phyloP scores from a whole-genome alignment of 2,329 filamentous ascomycete species.

The Thermothelomyces thermophilus region DNA sequence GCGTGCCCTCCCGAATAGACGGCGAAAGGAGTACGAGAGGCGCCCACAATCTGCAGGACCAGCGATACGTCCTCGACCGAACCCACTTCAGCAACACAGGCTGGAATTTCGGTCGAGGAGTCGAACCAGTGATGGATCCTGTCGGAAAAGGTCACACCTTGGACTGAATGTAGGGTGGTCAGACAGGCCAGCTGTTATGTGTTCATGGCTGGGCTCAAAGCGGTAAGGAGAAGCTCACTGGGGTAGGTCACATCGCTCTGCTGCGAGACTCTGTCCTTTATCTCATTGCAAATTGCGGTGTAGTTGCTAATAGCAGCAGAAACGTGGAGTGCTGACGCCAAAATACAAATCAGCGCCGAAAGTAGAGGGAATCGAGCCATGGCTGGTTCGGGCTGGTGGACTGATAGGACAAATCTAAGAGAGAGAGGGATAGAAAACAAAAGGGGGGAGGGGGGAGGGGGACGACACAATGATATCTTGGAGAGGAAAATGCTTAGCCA shows the following conservation, averaged over 20 bases:
- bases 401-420: too few relatives aligned
- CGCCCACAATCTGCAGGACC: slow-evolving; percentile 24
- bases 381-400: too few relatives aligned
- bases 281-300: slow-evolving; percentile 6
- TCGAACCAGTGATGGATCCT: slow-evolving; percentile 28
- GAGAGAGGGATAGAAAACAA: too few relatives aligned
- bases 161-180: too few relatives aligned
- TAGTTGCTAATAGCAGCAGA: not conserved
- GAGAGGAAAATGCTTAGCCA: too few relatives aligned
- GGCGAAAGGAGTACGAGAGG: slow-evolving; percentile 23
- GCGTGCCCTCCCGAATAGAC: slow-evolving; percentile 25
- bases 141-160: too few relatives aligned
- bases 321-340: too few relatives aligned
- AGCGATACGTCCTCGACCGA: slow-evolving; percentile 24
- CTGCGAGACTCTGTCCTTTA: slow-evolving; percentile 1
- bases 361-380: not conserved
- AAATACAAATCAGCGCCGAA: not conserved
- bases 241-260: slow-evolving; percentile 15
- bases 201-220: too few relatives aligned
- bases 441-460: too few relatives aligned
- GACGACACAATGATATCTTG: too few relatives aligned
- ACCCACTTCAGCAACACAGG: slow-evolving; percentile 26
- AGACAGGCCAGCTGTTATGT: too few relatives aligned
- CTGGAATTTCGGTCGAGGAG: slow-evolving; percentile 24
- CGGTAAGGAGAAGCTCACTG: not conserved